Evolutionary conservation across 345 rosid genomes (phyloP), one percentile per base, ranked within the genome.

Genomic region (Xanthoceras sorbifolium): DNA sequence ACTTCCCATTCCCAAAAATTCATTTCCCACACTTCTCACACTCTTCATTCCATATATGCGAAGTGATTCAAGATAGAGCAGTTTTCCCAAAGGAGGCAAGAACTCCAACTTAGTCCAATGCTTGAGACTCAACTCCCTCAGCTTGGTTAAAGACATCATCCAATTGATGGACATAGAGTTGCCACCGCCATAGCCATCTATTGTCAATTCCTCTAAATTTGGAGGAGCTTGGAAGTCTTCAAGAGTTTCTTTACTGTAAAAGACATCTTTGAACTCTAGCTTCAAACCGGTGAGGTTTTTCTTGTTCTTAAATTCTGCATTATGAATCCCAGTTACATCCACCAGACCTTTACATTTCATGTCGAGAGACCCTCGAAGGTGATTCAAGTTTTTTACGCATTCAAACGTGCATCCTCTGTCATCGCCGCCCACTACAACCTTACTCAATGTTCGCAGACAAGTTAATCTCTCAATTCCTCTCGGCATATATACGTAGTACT

Each of bases 1-100:
- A 7, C 5, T 46, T 25, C 48, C 72, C 17, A 69, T 46, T 46
- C 60, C 72, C 12, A 64, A 64, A 64, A 64, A 64, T 34, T 32
- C 68, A 18, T 32, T n/a, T 7, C 23, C 25, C 22, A 64, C 6
- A 4, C 22, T 8, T 64, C 26, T 46, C 20, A 46, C 28, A 42
- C 34, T 25, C 1, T 25, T 2, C 57, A 14, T 26, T 0, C 3
- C 59, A 0, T 6, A 0, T 15, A 69, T 26, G 6, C 1, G 0
- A 8, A 69, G 40, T 46, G 60, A 69, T 40, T 69, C 29, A 46
- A 69, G 60, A 22, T 15, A 69, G 6, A 15, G 17, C 40, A 69
- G 3, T 17, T 69, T 44, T 18, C 38, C 60, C n/a, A 69, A 28
- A n/a, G n/a, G n/a, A 25, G 59, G 38, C 3, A 69, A 46, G 46